Base-by-base conservation (phyloP, 2,329 filamentous ascomycete genomes). In the Cadophora gregata region DNA sequence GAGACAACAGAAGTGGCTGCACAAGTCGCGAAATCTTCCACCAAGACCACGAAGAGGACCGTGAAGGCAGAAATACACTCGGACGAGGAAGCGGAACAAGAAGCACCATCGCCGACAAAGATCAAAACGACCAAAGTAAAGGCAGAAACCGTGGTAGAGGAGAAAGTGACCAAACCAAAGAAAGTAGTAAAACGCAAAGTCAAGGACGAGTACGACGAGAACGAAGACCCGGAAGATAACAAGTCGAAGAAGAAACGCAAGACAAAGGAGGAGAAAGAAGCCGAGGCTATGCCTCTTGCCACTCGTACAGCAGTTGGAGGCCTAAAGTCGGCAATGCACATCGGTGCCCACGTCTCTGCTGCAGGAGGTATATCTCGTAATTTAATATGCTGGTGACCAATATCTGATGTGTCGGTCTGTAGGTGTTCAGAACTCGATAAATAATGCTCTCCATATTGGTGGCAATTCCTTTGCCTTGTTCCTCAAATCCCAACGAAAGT, bases 381-480 rank as follows among this genome's bases (percentile, higher is more conserved):
- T 38, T 10, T 10, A 29, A 33, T 10, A n/a, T 65, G 58, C 10
- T 59, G 59, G 51, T 67, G 64, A 59, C 70, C 59, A 65, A 29
- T 51, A 59, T 65, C 45, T 51, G 50, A 66, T 12, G 48, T 25
- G 31, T 59, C 65, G 67, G 47, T 27, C 55, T 56, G 19, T 73
- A 94, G 92, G 94, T 62, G 92, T 98, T 0, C 93, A 97, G 65
- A 97, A 98, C 78, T 86, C 94, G 0, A 85, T 98, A 66, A 82
- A 84, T 25, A 97, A 97, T 73, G 87, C 91, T 53, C 77, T 90
- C 1, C 86, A 93, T 59, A 93, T 97, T 70, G 94, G 94, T 62
- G 94, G 91, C 69, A 99, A 98, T 77, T 88, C 94, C 10, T 97
- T 98, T 73, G 96, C 96, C 4, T 84, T 98, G 24, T 99, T 99